Percentiles rank a stretch among this genome's conserved stretches.
Conservation (phyloP, 2,329 filamentous ascomycete genomes). For the Aureobasidium melanogenum region DNA sequence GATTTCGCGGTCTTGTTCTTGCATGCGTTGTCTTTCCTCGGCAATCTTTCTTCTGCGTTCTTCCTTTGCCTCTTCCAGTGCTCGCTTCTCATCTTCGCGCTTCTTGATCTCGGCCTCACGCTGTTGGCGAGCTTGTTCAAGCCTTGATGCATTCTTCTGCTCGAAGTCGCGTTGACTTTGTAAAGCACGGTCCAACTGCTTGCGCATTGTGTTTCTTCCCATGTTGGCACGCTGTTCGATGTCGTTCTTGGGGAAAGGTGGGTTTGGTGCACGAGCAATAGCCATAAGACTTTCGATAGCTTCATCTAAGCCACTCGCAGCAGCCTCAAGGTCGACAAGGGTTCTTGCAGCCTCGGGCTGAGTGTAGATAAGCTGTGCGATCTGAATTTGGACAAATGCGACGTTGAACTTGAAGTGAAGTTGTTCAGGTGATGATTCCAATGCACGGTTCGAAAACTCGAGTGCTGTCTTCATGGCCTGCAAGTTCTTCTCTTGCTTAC, state of each 20-base stretch:
- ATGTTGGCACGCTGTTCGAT: slow-evolving; percentile 95
- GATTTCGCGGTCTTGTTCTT: slow-evolving; percentile 61
- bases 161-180: slow-evolving; percentile 86
- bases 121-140: slow-evolving; percentile 68
- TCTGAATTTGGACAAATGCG: slow-evolving; percentile 92
- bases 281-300: slow-evolving; percentile 64
- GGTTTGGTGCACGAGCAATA: slow-evolving; percentile 52
- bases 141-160: slow-evolving; percentile 80
- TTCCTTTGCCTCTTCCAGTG: slow-evolving; percentile 57
- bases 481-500: slow-evolving; percentile 57
- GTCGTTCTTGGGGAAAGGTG: slow-evolving; percentile 84
- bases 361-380: slow-evolving; percentile 70
- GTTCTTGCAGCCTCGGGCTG: slow-evolving; percentile 70
- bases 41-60: slow-evolving; percentile 72
- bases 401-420: slow-evolving; percentile 95
- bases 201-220: slow-evolving; percentile 89
- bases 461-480: slow-evolving; percentile 55
- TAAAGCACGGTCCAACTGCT: slow-evolving; percentile 78
- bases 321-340: slow-evolving; percentile 70
- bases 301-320: slow-evolving; percentile 69
- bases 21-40: slow-evolving; percentile 76
- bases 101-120: slow-evolving; percentile 71
- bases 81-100: slow-evolving; percentile 67
- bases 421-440: slow-evolving; percentile 70
- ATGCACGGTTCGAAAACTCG: slow-evolving; percentile 58